A percentile compares a stretch with the other conserved stretches of the same genome.
These are phyloP conservation scores for Picea glauca DNA, from an alignment of 75 land plant species.

Conservation along the genomic window DNA sequence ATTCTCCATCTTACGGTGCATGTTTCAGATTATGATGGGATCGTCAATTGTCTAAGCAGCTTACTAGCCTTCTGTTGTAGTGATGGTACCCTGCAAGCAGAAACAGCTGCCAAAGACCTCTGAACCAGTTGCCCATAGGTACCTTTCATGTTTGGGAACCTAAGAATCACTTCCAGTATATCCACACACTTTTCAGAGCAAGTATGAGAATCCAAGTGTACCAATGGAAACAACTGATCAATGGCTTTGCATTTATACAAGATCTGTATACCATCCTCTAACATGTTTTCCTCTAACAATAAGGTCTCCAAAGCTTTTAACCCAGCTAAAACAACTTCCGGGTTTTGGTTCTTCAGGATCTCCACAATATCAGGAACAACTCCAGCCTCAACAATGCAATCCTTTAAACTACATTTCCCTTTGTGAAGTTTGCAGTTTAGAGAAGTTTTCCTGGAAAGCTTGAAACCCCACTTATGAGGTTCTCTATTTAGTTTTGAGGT, in stretches of 20 bases:
- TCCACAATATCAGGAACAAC: conserved; percentile 20
- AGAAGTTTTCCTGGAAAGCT: not conserved
- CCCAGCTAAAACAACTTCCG: conserved; percentile 18
- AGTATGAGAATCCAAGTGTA: not conserved
- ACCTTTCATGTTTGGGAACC: conserved; percentile 11
- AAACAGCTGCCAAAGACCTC: conserved; percentile 18
- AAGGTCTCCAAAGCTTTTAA: conserved; percentile 14
- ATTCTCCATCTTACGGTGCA: not conserved
- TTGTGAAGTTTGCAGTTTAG: conserved; percentile 17
- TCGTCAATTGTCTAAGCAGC: not conserved
- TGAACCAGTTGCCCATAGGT: conserved; percentile 13
- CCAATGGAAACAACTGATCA: conserved; percentile 7
- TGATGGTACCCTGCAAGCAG: conserved; percentile 9
- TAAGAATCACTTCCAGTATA: conserved; percentile 14
- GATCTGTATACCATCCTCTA: conserved; percentile 13
- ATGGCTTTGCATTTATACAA: conserved; percentile 19
- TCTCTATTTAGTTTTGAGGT: conserved; percentile 9
- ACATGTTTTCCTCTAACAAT: conserved; percentile 10
- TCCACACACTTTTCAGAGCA: conserved; percentile 13
- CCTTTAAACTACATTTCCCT: conserved; percentile 20
- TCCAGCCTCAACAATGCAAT: conserved; percentile 24
- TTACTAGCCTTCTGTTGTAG: conserved; percentile 6
- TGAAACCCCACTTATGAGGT: conserved; percentile 2
- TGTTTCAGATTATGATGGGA: not conserved
- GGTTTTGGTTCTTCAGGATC: conserved; percentile 12